Conservation (phyloP, 2,329 filamentous ascomycete genomes). For the Fusarium robinianum region DNA sequence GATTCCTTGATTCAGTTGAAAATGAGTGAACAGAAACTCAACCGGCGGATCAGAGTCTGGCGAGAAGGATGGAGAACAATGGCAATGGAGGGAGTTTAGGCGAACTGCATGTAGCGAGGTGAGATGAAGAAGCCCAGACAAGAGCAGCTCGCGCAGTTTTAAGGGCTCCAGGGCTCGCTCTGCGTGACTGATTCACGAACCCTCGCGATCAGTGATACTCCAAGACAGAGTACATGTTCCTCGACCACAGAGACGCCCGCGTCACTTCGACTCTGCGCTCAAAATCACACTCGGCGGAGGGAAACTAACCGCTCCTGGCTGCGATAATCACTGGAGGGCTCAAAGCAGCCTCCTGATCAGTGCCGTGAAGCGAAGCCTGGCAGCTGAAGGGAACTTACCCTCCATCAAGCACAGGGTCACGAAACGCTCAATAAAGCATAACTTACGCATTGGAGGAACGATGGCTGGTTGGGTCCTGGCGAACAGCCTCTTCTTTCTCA, state of each 20-base stretch:
- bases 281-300: too few relatives aligned
- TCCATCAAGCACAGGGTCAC: background rate
- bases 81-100: too few relatives aligned
- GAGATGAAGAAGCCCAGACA: background rate
- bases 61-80: too few relatives aligned
- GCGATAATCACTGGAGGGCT: too few relatives aligned
- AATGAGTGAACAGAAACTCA: too few relatives aligned
- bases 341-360: background rate
- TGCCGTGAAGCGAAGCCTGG: conserved; percentile 2
- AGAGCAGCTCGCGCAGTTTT: background rate
- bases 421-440: background rate
- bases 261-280: too few relatives aligned
- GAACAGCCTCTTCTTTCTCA: conserved; percentile 77
- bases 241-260: too few relatives aligned
- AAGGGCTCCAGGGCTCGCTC: background rate
- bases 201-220: background rate
- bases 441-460: conserved; percentile 81
- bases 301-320: too few relatives aligned
- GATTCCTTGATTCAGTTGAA: too few relatives aligned
- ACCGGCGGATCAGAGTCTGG: too few relatives aligned
- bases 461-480: conserved; percentile 71
- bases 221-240: too few relatives aligned
- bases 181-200: conserved; percentile 10
- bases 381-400: conserved; percentile 11
- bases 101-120: too few relatives aligned